Conservation (phyloP, 2,329 filamentous ascomycete genomes). For the Nakataea oryzae region DNA sequence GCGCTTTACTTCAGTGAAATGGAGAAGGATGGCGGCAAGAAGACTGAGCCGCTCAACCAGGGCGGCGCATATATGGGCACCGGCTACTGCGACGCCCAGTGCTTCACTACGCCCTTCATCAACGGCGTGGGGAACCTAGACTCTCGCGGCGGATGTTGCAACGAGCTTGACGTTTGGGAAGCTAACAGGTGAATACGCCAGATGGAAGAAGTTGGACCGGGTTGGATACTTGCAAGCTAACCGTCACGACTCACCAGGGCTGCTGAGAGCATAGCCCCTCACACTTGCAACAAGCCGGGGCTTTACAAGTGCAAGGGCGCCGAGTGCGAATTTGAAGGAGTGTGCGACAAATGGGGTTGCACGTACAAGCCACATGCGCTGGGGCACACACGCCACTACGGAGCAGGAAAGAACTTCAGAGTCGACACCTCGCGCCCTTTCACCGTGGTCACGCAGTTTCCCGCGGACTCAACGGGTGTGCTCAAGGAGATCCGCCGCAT, state of each 20-base stretch:
- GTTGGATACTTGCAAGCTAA: too few relatives aligned
- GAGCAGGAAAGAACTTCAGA: constrained; percentile 6
- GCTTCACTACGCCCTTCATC: constrained; percentile 26
- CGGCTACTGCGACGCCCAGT: constrained; percentile 47
- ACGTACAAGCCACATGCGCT: constrained; percentile 12
- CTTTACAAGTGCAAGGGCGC: constrained; percentile 23
- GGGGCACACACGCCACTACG: background rate
- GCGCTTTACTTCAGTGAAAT: constrained; percentile 52
- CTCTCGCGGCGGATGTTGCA: constrained; percentile 28
- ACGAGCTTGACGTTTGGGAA: constrained; percentile 36
- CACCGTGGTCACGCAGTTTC: constrained; percentile 34
- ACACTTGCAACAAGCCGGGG: constrained; percentile 26
- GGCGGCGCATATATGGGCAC: constrained; percentile 46
- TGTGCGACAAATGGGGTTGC: constrained; percentile 21
- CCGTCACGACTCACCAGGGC: too few relatives aligned
- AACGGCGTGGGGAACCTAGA: constrained; percentile 20
- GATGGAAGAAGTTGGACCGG: too few relatives aligned
- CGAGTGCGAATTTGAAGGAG: constrained; percentile 7
- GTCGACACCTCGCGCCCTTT: constrained; percentile 33
- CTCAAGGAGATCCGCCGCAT: constrained; percentile 34
- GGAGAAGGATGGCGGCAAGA: constrained; percentile 46
- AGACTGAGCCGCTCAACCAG: constrained; percentile 28
- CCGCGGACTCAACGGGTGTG: constrained; percentile 18
- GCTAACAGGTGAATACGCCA: too few relatives aligned
- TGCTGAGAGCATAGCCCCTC: constrained; percentile 25